Conservation (phyloP, 495 filamentous ascomycete species). For the Aspergillus sparsus region DNA sequence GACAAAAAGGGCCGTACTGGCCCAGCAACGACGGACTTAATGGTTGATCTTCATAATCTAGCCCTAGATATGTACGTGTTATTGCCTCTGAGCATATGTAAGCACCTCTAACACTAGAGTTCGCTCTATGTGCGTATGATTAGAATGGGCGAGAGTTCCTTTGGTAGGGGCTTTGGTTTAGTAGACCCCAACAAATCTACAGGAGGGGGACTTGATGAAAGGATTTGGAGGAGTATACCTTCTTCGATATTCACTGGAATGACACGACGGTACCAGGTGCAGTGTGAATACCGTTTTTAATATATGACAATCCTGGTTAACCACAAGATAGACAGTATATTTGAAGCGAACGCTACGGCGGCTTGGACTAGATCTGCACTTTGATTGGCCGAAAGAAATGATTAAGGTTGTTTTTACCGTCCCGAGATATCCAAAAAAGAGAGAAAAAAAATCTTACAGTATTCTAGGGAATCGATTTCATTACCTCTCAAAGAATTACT, state of each 20-base stretch:
- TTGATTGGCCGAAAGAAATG: conserved; percentile 4
- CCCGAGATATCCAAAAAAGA: background rate
- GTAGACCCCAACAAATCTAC: background rate
- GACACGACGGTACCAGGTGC: background rate
- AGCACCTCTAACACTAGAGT: no score
- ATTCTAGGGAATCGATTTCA: background rate
- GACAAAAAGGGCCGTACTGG: background rate
- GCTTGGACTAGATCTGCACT: background rate
- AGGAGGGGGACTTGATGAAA: background rate
- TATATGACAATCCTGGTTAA: background rate
- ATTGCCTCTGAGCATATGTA: background rate
- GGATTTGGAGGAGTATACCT: background rate
- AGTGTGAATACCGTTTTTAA: background rate
- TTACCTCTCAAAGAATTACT: background rate
- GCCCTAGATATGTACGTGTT: background rate
- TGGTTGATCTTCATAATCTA: background rate
- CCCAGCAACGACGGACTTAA: background rate
- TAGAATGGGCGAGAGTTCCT: background rate
- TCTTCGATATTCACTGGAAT: background rate
- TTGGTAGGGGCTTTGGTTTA: background rate
- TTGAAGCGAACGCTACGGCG: background rate
- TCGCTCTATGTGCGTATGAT: background rate
- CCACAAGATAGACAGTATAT: background rate
- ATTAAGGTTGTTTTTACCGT: background rate
- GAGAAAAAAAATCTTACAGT: background rate